phyloP scores from a whole-genome alignment of 2,329 filamentous ascomycete genomes.

The Lecanicillium sp. region DNA sequence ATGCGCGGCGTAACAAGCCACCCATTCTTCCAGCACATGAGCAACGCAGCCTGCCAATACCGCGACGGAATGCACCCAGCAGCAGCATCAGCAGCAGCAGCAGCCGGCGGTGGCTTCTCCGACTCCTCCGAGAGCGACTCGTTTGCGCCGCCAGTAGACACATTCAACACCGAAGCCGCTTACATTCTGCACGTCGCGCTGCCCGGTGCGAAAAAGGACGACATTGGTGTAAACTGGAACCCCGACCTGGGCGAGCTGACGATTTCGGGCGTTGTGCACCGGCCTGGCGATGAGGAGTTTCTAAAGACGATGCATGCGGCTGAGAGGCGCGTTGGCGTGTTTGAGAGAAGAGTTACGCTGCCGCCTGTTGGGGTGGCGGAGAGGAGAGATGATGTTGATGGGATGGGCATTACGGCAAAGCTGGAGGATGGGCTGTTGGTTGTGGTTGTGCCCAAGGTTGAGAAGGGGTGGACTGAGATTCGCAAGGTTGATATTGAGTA shows the following conservation, averaged over 20 bases:
- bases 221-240: slow-evolving; percentile 71
- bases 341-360: slow-evolving; percentile 62
- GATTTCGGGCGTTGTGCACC: slow-evolving; percentile 64
- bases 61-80: slow-evolving; percentile 11
- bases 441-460: slow-evolving; percentile 68
- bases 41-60: slow-evolving; percentile 26
- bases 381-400: slow-evolving; percentile 53
- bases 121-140: slow-evolving; percentile 22
- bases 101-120: no score
- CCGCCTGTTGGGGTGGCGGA: slow-evolving; percentile 33
- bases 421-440: slow-evolving; percentile 71
- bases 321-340: slow-evolving; percentile 66
- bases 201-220: slow-evolving; percentile 71
- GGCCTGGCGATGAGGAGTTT: slow-evolving; percentile 63
- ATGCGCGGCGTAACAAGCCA: slow-evolving; percentile 32
- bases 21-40: slow-evolving; percentile 33
- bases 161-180: slow-evolving; percentile 59
- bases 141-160: slow-evolving; percentile 61
- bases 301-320: slow-evolving; percentile 53
- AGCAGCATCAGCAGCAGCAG: slow-evolving; percentile 6
- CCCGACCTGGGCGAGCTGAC: slow-evolving; percentile 56
- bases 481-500: slow-evolving; percentile 51
- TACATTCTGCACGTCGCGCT: slow-evolving; percentile 69
- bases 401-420: slow-evolving; percentile 60
- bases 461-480: slow-evolving; percentile 57